phyloP scores from a whole-genome alignment of 2,329 filamentous ascomycete genomes.

The Aspergillus proliferans region DNA sequence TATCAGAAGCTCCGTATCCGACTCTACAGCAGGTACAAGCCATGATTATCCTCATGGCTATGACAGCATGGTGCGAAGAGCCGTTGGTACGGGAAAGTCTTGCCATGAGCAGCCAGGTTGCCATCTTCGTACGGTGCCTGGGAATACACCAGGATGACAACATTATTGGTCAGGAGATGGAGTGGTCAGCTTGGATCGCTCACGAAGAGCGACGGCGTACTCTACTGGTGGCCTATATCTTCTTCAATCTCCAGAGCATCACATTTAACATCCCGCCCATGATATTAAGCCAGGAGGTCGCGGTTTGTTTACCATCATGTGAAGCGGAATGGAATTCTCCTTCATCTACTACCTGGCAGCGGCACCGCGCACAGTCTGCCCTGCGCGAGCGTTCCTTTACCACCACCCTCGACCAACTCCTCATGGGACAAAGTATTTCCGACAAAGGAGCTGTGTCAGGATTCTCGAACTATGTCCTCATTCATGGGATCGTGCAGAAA shows the following conservation, averaged over 20 bases:
- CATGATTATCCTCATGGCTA: not conserved
- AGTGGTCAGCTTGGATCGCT: slow-evolving; percentile 10
- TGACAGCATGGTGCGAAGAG: slow-evolving; percentile 1
- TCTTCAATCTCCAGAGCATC: slow-evolving; percentile 14
- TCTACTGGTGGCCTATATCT: slow-evolving; percentile 10
- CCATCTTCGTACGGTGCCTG: slow-evolving; percentile 31
- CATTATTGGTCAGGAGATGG: slow-evolving; percentile 44
- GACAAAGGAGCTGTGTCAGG: slow-evolving; percentile 27
- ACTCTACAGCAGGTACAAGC: not conserved
- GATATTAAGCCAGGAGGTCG: slow-evolving; percentile 10
- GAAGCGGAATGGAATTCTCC: slow-evolving; percentile 7
- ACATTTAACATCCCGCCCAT: slow-evolving; percentile 11
- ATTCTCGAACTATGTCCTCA: slow-evolving; percentile 61
- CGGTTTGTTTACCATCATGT: slow-evolving; percentile 6
- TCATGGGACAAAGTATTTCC: slow-evolving; percentile 1
- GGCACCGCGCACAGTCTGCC: not conserved
- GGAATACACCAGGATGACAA: slow-evolving; percentile 54
- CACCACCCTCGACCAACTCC: not conserved
- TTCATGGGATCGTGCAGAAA: slow-evolving; percentile 64
- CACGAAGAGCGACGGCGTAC: slow-evolving; percentile 11
- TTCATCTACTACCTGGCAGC: slow-evolving; percentile 3
- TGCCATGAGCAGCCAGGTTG: slow-evolving; percentile 5
- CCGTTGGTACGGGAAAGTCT: slow-evolving; percentile 2
- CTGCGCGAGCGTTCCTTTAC: not conserved
- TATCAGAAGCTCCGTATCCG: not conserved